phyloP scores from a whole-genome alignment of 495 filamentous ascomycete genomes.

The Neurospora sp. region DNA sequence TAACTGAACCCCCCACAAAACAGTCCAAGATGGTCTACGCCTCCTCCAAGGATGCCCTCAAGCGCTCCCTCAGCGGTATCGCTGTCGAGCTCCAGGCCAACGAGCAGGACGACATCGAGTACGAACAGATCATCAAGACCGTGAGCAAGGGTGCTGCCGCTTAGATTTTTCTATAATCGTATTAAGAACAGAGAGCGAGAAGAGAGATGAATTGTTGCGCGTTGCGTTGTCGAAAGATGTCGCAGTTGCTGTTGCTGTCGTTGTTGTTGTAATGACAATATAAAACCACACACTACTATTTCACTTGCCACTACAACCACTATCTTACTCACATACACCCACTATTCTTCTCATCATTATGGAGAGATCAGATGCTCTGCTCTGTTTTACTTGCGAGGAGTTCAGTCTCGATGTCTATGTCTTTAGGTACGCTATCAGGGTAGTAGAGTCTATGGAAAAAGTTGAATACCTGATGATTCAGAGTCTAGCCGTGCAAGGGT shows the following conservation, averaged over 20 bases:
- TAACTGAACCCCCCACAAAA: background rate
- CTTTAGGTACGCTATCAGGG: background rate
- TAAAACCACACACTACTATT: background rate
- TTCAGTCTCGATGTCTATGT: background rate
- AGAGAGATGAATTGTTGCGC: background rate
- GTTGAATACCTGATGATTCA: background rate
- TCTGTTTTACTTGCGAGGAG: background rate
- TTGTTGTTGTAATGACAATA: background rate
- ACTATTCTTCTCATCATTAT: background rate
- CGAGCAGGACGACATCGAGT: slow-evolving; percentile 81
- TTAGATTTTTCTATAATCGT: slow-evolving; percentile 9
- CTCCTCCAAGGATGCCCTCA: slow-evolving; percentile 85
- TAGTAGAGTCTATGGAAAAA: background rate
- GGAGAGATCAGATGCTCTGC: background rate
- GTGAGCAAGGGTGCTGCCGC: slow-evolving; percentile 64
- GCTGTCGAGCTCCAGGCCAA: slow-evolving; percentile 84
- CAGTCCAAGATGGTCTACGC: slow-evolving; percentile 94
- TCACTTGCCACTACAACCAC: background rate
- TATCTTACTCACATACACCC: background rate
- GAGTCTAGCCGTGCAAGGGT: background rate
- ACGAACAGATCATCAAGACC: slow-evolving; percentile 62
- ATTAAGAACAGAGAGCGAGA: background rate
- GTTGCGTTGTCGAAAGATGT: background rate
- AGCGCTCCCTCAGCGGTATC: slow-evolving; percentile 74
- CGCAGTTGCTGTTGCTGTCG: background rate